These are phyloP conservation scores for Naganishia randhawae DNA, from an alignment of 768 basidiomycete genomes.

Conservation along the genomic window DNA sequence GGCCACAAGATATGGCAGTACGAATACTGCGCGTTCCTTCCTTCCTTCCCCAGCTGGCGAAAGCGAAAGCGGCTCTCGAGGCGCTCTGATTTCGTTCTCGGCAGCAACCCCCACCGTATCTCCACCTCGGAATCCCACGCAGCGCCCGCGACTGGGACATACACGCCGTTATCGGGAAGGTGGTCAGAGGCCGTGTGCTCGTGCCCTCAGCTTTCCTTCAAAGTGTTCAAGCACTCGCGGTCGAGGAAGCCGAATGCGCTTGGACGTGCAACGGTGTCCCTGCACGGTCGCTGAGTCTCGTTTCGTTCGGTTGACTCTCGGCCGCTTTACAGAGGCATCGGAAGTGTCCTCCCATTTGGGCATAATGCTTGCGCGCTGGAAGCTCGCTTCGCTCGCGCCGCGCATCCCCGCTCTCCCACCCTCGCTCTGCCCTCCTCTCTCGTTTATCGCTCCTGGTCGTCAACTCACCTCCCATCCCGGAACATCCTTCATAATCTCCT, in stretches of 20 bases:
- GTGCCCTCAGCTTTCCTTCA: too few species aligned
- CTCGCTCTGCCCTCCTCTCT: neutral
- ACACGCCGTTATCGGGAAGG: too few species aligned
- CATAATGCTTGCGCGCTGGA: neutral
- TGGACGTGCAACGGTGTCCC: neutral
- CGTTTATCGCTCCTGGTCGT: neutral
- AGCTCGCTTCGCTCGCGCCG: neutral
- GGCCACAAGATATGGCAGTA: neutral
- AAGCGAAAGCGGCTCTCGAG: too few species aligned
- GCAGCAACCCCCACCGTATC: too few species aligned
- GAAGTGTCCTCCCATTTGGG: neutral
- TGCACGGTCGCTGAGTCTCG: neutral
- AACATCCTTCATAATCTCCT: constrained; percentile 91
- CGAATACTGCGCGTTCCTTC: too few species aligned
- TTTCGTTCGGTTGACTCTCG: neutral
- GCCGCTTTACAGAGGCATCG: neutral
- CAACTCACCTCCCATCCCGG: constrained; percentile 83
- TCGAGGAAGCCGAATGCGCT: neutral
- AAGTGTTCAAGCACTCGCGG: neutral
- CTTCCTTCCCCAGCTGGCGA: too few species aligned
- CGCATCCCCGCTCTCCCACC: neutral
- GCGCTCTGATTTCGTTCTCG: too few species aligned
- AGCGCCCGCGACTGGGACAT: too few species aligned
- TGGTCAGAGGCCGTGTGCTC: too few species aligned
- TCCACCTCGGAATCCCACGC: too few species aligned